Conservation (phyloP, 148 eudicot genomes). For the Fagopyrum homotropicum region DNA sequence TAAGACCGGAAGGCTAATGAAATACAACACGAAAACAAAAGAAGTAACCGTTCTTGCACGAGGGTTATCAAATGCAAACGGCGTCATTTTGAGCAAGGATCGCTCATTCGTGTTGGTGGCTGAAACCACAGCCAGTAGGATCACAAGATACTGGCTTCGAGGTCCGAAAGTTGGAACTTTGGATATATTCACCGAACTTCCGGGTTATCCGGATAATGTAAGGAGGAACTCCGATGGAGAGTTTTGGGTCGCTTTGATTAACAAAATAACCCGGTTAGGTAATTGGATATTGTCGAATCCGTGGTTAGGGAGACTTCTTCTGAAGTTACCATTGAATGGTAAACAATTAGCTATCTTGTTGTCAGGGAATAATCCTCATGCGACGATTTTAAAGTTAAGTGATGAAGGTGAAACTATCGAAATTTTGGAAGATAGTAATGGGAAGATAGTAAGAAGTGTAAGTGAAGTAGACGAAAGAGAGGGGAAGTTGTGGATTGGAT, state of each 20-base stretch:
- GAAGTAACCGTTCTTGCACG: constrained; percentile 36
- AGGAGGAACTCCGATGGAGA: constrained; percentile 52
- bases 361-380: constrained; percentile 53
- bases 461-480: too few relatives aligned
- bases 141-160: constrained; percentile 51
- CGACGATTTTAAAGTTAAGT: constrained; percentile 41
- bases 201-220: constrained; percentile 56
- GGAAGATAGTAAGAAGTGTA: too few relatives aligned
- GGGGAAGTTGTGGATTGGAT: too few relatives aligned
- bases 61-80: constrained; percentile 68
- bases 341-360: constrained; percentile 43
- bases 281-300: constrained; percentile 39
- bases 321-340: constrained; percentile 40
- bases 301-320: constrained; percentile 37
- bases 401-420: constrained; percentile 37
- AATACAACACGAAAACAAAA: constrained; percentile 47
- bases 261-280: constrained; percentile 35
- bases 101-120: constrained; percentile 51
- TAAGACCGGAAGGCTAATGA: constrained; percentile 71
- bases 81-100: constrained; percentile 63
- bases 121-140: constrained; percentile 39
- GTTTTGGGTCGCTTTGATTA: constrained; percentile 72
- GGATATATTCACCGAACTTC: constrained; percentile 51
- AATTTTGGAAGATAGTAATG: constrained; percentile 54
- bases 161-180: constrained; percentile 49